Base-by-base conservation (phyloP, 768 basidiomycete genomes). In the Podaxis carcinomalis region DNA sequence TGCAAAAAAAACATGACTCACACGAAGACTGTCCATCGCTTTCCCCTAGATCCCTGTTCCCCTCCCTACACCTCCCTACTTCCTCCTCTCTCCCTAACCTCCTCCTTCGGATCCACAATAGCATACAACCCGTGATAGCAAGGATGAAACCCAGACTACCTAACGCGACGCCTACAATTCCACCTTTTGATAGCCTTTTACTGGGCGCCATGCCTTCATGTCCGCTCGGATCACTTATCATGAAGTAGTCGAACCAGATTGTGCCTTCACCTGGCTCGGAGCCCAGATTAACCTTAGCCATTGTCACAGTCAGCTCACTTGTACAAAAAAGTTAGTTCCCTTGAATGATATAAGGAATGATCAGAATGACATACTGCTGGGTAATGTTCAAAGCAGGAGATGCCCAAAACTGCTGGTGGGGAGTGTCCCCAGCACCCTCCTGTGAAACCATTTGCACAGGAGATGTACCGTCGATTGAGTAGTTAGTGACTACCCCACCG, bases 181-280 rank as follows among this genome's bases (percentile, higher is more conserved):
- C 64, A 10, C 70, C 74, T 49, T 66, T 59, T 27, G 64, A 59
- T 32, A 39, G 39, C 25, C 51, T 56, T 59, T 61, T 64, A 10
- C 28, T 50, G 1, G 50, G 56, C 13, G 51, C 60, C 25, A 62
- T 16, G 16, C 42, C 47, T n/a, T 51, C 40, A 16, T 54, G 56
- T 37, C 68, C 67, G 28, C 67, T 68, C 4, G 70, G 68, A 56
- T 72, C 68, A 5, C 61, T 66, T 1, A 73, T 71, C 11, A 68
- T 57, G 57, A 78, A 78, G 61, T 75, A 77, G 51, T 78, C 77
- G 60, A 77, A 77, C 77, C 77, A 77, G 21, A 78, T 68, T 0
- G 77, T 77, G 0, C 76, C 77, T 64, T 78, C 77, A 3, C 66
- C 65, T 1, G 70, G 65, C 36, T 65, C 64, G 5, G 55, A 39